Base-by-base conservation (phyloP, 1,139 yeast species). In the Yamadazyma taylorii region DNA sequence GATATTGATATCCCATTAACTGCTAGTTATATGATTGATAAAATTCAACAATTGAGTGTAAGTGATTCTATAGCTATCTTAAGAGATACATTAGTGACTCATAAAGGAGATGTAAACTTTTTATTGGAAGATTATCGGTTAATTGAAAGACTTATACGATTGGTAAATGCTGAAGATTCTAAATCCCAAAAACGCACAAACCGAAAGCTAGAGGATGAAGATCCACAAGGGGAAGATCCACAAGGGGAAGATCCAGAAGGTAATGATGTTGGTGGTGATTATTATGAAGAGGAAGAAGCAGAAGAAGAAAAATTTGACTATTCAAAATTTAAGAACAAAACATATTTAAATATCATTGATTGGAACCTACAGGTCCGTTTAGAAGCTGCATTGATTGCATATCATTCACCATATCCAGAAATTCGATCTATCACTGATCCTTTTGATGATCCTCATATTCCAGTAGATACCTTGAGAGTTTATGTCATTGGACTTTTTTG, bases 351-450 rank as follows among this genome's bases (percentile, higher is more conserved):
- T 11, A 54, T 66, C 11, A 44, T 51, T 6, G 71, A 67, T 40
- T 66, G 74, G 71, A 41, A 52, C 10, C 46, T 67, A 7, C 71
- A 65, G 39, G 59, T 61, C 11, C 54, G 68, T 24, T 37, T 66
- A 11, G 75, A 70, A 42, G 75, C 77, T 1, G 56, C 65, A 1
- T 48, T 71, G 23, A 63, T 69, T n/a, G 66, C 65, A 24, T 69
- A 40, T 43, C 75, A 69, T 48, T 68, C 74, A 5, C 75, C 75
- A 13, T 71, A 70, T 41, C 75, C 75, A 4, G 76, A 71, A 43
- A 62, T 71, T 13, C 48, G 77, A 38, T 68, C 75, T 9, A 61
- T 70, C 5, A 68, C 73, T 1, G 75, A 70, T 33, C 74, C 75
- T 0, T 63, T 45, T 39, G 77, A 71, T 43, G 75, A 69, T 43